These are phyloP conservation scores for Brasilioporus rufonigricans DNA, from an alignment of 768 basidiomycete species.

Conservation along the genomic window DNA sequence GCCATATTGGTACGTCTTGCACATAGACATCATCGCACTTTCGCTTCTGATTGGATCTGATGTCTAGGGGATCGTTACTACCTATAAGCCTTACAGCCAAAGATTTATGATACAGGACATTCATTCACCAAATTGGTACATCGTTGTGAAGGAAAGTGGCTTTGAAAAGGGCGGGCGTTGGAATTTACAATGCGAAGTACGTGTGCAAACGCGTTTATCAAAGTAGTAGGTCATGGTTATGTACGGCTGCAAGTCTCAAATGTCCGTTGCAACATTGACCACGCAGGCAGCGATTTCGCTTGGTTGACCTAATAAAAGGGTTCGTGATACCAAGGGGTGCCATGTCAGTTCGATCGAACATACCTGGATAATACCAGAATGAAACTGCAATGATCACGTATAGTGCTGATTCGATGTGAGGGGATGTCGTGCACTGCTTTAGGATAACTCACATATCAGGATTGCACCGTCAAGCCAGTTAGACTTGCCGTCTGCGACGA, in stretches of 20 bases:
- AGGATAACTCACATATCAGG: constrained; percentile 55
- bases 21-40: not conserved
- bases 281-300: constrained; percentile 18
- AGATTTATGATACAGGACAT: constrained; percentile 1
- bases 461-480: constrained; percentile 84
- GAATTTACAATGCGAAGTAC: constrained; percentile 15
- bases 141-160: constrained; percentile 10
- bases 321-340: not conserved
- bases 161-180: constrained; percentile 15
- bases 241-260: not conserved
- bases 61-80: constrained; percentile 42
- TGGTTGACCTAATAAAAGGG: constrained; percentile 23
- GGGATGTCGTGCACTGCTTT: not conserved
- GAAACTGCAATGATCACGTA: constrained; percentile 70
- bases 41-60: not conserved
- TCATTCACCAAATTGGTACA: constrained; percentile 2
- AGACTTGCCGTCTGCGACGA: constrained; percentile 76
- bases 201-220: not conserved
- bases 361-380: constrained; percentile 61
- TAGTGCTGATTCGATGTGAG: constrained; percentile 40
- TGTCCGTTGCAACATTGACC: not conserved
- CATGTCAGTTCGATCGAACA: not conserved
- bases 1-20: constrained; percentile 66
- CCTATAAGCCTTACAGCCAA: constrained; percentile 21
- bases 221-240: constrained; percentile 4